These are phyloP conservation scores for Hippophae gyantsensis DNA, from an alignment of 306 rosid genomes.

Conservation along the genomic window DNA sequence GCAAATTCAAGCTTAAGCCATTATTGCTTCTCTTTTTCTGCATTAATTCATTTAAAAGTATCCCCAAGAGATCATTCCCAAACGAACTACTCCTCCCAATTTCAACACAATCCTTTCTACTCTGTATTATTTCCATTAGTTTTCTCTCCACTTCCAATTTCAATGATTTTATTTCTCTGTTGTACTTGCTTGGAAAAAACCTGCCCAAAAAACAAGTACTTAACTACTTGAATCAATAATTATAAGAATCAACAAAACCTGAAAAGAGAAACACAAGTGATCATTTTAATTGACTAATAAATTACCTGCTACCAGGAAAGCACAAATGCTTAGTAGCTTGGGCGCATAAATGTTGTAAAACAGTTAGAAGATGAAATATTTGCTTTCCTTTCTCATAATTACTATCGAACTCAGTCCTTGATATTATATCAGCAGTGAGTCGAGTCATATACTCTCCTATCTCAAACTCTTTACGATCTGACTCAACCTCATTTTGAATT, in stretches of 20 bases:
- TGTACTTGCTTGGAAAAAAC: slow-evolving; percentile 81
- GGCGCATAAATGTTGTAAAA: slow-evolving; percentile 59
- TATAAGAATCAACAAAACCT: not conserved
- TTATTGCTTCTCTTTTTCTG: slow-evolving; percentile 25
- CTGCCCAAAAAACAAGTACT: slow-evolving; percentile 16
- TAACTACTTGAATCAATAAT: not conserved
- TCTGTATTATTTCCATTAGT: slow-evolving; percentile 80
- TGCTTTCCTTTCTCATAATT: slow-evolving; percentile 69
- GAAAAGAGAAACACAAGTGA: too few relatives aligned
- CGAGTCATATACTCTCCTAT: slow-evolving; percentile 55
- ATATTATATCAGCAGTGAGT: slow-evolving; percentile 83
- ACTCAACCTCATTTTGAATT: slow-evolving; percentile 29
- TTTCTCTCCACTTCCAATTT: slow-evolving; percentile 76
- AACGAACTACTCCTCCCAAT: slow-evolving; percentile 66
- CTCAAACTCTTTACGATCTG: slow-evolving; percentile 57
- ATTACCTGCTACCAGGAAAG: slow-evolving; percentile 93
- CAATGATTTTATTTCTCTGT: slow-evolving; percentile 71
- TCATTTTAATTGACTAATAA: not conserved
- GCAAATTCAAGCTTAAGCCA: slow-evolving; percentile 51
- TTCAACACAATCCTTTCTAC: slow-evolving; percentile 74
- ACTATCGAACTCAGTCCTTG: slow-evolving; percentile 70
- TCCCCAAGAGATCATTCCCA: slow-evolving; percentile 81
- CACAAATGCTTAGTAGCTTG: slow-evolving; percentile 79
- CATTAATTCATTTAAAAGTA: slow-evolving; percentile 64
- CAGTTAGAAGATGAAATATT: slow-evolving; percentile 59